phyloP scores from a whole-genome alignment of 352 stramenopile species.

The Pelagophyceae sp. region DNA sequence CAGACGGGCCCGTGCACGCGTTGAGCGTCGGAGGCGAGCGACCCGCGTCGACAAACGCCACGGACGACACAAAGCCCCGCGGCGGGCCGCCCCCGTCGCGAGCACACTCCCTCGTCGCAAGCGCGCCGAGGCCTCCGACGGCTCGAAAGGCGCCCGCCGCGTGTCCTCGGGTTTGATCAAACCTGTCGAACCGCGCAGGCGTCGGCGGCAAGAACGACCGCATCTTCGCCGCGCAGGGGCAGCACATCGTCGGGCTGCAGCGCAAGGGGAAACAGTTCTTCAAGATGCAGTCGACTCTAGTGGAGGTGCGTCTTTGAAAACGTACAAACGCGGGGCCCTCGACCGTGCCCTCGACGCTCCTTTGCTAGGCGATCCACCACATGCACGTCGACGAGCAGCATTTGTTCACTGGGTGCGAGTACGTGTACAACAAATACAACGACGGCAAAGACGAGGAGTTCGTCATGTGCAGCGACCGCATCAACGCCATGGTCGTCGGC shows the following conservation, averaged over 20 bases:
- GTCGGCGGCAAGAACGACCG: conserved; percentile 22
- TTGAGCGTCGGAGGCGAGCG: neutral
- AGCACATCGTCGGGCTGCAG: conserved; percentile 59
- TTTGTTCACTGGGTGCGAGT: conserved; percentile 63
- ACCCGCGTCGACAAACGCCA: neutral
- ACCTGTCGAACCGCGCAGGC: too few species aligned
- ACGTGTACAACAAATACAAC: conserved; percentile 67
- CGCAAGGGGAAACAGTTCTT: conserved; percentile 76
- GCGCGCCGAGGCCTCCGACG: too few species aligned
- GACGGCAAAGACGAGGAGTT: conserved; percentile 63
- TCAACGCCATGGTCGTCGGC: conserved; percentile 64
- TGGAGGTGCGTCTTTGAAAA: conserved; percentile 34
- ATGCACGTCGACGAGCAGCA: conserved; percentile 57
- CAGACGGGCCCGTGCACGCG: neutral
- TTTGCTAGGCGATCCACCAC: conserved; percentile 53
- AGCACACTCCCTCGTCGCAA: too few species aligned
- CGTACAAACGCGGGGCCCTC: too few species aligned
- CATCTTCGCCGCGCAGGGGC: conserved; percentile 31
- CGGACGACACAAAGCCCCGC: too few species aligned
- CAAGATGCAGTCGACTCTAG: conserved; percentile 68
- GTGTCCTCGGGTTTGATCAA: too few species aligned
- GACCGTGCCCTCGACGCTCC: too few species aligned
- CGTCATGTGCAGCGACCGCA: conserved; percentile 65
- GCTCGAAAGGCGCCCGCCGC: too few species aligned
- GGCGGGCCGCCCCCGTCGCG: too few species aligned